Conservation (phyloP, 371 early-diverging fungal genomes). For the Amoeboradix gromovi region DNA sequence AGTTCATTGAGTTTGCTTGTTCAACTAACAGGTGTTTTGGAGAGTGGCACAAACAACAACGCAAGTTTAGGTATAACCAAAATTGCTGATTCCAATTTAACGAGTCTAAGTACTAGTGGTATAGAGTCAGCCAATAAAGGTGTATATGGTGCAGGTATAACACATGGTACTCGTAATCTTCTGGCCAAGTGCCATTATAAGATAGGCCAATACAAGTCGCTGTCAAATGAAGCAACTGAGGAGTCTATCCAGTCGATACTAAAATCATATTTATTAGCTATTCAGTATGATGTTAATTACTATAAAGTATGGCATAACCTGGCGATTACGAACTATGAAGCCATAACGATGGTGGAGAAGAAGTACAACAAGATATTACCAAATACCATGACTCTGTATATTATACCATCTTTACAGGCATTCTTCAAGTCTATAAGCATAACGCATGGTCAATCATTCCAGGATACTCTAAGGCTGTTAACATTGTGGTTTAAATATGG, state of each 20-base stretch:
- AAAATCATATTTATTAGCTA: slow-evolving; percentile 51
- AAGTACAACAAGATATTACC: slow-evolving; percentile 19
- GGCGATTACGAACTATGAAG: slow-evolving; percentile 79
- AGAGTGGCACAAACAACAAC: slow-evolving; percentile 10
- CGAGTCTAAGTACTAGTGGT: too few relatives aligned
- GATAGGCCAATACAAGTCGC: slow-evolving; percentile 68
- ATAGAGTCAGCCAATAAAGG: too few relatives aligned
- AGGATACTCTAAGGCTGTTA: slow-evolving; percentile 74
- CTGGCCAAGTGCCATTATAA: slow-evolving; percentile 69
- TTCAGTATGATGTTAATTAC: slow-evolving; percentile 67
- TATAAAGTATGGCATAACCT: slow-evolving; percentile 97
- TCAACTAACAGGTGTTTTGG: background rate
- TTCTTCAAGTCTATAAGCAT: slow-evolving; percentile 81
- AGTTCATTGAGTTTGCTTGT: background rate
- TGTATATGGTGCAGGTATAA: too few relatives aligned
- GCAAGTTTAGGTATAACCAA: background rate
- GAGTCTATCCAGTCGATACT: slow-evolving; percentile 47
- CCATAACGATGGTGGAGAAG: slow-evolving; percentile 39
- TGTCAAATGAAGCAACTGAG: slow-evolving; percentile 23
- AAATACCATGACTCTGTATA: slow-evolving; percentile 24
- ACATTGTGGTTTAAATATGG: slow-evolving; percentile 92
- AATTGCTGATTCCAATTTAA: too few relatives aligned
- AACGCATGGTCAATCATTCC: slow-evolving; percentile 62
- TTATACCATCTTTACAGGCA: slow-evolving; percentile 40
- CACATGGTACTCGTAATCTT: slow-evolving; percentile 20